A percentile compares a stretch with the other conserved stretches of the same genome.
Conservation (phyloP, 257 asterid genomes). For the Solanum gandarillasii region DNA sequence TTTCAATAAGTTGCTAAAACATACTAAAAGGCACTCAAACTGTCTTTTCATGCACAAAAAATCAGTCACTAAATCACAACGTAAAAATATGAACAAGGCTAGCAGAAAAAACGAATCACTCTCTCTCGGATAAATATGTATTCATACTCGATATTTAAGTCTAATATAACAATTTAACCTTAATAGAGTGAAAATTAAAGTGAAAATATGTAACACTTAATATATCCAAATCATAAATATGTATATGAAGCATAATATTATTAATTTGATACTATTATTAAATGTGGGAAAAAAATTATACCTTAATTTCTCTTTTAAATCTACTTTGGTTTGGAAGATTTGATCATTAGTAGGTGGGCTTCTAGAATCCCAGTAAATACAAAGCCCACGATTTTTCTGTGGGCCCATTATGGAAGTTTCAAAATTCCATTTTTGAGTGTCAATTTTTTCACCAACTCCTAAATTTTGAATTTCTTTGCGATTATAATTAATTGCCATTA, state of each 20-base stretch:
- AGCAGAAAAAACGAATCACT: not conserved
- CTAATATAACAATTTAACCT: not conserved
- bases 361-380: conserved; percentile 11
- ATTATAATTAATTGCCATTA: not conserved
- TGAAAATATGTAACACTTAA: not conserved
- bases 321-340: not conserved
- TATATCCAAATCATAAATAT: not conserved
- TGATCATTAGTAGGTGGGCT: conserved; percentile 18
- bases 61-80: not conserved
- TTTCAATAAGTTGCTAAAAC: not conserved
- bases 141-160: not conserved
- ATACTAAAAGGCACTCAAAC: not conserved
- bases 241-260: not conserved
- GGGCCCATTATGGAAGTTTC: conserved; percentile 9
- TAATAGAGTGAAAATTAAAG: not conserved
- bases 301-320: not conserved
- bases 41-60: not conserved
- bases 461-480: not conserved
- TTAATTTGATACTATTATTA: not conserved
- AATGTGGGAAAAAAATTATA: not conserved
- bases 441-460: conserved; percentile 13
- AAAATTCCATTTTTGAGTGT: not conserved
- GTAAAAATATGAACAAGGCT: not conserved
- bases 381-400: not conserved
- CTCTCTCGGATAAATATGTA: not conserved